Percentiles rank a stretch among this genome's conserved stretches.
phyloP scores from a whole-genome alignment of 75 land plant genomes.

The Sequoiadendron giganteum region DNA sequence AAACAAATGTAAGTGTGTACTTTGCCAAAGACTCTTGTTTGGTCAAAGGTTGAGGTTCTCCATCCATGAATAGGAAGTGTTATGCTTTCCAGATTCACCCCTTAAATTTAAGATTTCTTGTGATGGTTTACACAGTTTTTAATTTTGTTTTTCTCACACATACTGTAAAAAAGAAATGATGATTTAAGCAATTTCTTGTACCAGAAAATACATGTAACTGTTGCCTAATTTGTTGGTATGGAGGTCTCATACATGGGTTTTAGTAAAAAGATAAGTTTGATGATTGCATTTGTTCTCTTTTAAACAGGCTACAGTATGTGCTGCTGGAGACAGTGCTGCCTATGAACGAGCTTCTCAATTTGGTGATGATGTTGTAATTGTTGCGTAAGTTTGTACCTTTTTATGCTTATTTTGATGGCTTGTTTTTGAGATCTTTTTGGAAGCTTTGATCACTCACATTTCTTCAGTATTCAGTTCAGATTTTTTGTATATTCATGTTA shows the following conservation, averaged over 20 bases:
- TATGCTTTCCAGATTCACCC: background rate
- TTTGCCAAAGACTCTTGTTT: background rate
- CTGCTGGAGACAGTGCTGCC: slow-evolving; percentile 86
- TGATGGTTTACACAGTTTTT: background rate
- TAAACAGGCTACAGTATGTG: slow-evolving; percentile 67
- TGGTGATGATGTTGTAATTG: slow-evolving; percentile 93
- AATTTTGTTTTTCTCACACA: background rate
- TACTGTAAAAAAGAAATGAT: background rate
- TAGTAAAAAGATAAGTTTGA: background rate
- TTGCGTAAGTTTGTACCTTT: slow-evolving; percentile 66
- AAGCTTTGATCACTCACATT: background rate
- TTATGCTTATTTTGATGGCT: background rate
- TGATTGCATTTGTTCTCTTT: slow-evolving; percentile 12
- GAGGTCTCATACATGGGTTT: background rate
- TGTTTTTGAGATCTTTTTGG: background rate
- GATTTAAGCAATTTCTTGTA: background rate
- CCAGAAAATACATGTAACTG: background rate
- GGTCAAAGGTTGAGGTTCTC: background rate
- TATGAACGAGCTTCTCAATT: slow-evolving; percentile 61
- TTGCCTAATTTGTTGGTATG: background rate
- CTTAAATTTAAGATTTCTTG: background rate
- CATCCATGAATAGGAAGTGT: background rate
- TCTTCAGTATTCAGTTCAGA: background rate
- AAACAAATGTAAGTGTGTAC: background rate
- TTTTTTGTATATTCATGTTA: background rate